Evolutionary conservation across 1,139 yeast genomes (phyloP).

Genomic region (Debaryomycetaceae sp.): DNA sequence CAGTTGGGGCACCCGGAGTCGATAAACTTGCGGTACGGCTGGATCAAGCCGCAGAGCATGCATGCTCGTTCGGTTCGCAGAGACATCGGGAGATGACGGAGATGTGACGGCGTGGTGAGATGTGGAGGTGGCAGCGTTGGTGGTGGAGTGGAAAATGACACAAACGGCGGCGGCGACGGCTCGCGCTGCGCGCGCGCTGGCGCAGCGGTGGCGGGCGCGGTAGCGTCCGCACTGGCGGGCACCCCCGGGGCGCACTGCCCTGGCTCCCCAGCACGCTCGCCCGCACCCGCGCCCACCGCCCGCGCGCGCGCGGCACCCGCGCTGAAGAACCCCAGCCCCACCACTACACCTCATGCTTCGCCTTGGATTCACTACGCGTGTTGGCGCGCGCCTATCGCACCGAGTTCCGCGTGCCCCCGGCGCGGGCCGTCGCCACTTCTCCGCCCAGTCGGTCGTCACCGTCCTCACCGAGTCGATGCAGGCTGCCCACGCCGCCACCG

Average conservation of each 20-base stretch:
- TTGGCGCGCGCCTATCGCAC: background rate
- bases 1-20: conserved; percentile 97
- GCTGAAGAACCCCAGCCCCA: too few species aligned
- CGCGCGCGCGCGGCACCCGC: too few species aligned
- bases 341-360: too few species aligned
- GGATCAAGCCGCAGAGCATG: conserved; percentile 93
- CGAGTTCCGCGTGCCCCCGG: too few species aligned
- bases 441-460: conserved; percentile 21
- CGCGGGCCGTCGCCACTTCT: too few species aligned
- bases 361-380: background rate
- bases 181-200: background rate
- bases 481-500: conserved; percentile 47
- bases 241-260: too few species aligned
- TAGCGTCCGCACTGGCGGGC: background rate
- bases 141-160: background rate
- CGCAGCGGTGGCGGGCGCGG: background rate
- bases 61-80: conserved; percentile 87
- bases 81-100: too few species aligned
- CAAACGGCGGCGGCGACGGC: too few species aligned
- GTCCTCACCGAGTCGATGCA: conserved; percentile 42
- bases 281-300: too few species aligned
- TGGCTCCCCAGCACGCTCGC: too few species aligned
- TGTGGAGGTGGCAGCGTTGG: background rate
- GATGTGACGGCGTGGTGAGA: too few species aligned
- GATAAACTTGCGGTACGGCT: conserved; percentile 67